A percentile compares a stretch with the other conserved stretches of the same genome.
Evolutionary conservation across 139 green algal genomes (phyloP).

Genomic region (Picocystis salinarum): DNA sequence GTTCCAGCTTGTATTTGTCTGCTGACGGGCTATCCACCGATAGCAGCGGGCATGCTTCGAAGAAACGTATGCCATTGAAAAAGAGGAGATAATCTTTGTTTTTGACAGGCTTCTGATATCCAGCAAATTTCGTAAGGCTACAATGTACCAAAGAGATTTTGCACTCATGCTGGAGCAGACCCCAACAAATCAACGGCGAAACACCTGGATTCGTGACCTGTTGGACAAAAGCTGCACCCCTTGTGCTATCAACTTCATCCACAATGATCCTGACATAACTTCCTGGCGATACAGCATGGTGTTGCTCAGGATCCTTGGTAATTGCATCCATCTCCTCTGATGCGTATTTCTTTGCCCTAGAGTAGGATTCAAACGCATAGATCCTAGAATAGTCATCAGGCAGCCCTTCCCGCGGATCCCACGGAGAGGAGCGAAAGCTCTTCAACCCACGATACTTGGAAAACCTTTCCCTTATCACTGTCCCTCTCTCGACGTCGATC

Average conservation of each 20-base stretch:
- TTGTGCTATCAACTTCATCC: constrained; percentile 1
- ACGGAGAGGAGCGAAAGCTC: constrained; percentile 62
- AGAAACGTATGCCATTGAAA: constrained; percentile 37
- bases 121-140: constrained; percentile 35
- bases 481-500: constrained; percentile 54
- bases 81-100: constrained; percentile 73
- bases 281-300: too few relatives aligned
- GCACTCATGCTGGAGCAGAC: constrained; percentile 77
- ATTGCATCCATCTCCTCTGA: constrained; percentile 5
- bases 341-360: constrained; percentile 21
- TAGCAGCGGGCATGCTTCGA: constrained; percentile 34
- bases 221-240: not conserved
- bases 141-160: constrained; percentile 77
- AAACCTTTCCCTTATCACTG: constrained; percentile 37
- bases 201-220: not conserved
- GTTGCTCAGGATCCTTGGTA: too few relatives aligned
- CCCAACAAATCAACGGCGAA: constrained; percentile 37
- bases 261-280: not conserved
- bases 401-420: constrained; percentile 74
- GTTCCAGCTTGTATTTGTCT: constrained; percentile 88
- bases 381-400: constrained; percentile 69
- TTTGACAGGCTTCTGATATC: constrained; percentile 22
- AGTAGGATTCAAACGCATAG: constrained; percentile 75
- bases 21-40: constrained; percentile 42
- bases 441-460: constrained; percentile 72